Evolutionary conservation across 768 basidiomycete species (phyloP).

Genomic region (Paxillus rubicundulus): DNA sequence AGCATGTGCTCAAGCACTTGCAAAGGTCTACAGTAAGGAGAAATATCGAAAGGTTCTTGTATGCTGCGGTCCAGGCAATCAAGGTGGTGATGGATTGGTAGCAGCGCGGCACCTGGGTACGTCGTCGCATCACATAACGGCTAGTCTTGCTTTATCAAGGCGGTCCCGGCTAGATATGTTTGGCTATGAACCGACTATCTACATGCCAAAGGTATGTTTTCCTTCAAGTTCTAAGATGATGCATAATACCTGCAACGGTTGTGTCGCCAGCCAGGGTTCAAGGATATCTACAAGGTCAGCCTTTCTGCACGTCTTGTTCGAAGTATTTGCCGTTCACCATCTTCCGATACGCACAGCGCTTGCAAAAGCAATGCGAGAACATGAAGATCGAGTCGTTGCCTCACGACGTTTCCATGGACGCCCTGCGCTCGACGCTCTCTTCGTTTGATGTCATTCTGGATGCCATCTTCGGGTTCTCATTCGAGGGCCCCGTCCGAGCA

Average conservation of each 20-base stretch:
- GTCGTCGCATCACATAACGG: conserved; percentile 22
- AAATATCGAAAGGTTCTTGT: conserved; percentile 80
- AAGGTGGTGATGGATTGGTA: conserved; percentile 95
- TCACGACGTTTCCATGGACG: conserved; percentile 43
- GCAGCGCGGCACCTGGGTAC: conserved; percentile 91
- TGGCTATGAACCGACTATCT: conserved; percentile 84
- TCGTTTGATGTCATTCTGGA: conserved; percentile 85
- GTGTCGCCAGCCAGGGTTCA: conserved; percentile 71
- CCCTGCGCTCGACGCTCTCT: conserved; percentile 49
- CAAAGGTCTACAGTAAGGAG: conserved; percentile 69
- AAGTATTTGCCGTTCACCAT: not conserved
- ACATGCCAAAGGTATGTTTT: conserved; percentile 80
- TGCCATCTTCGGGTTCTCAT: conserved; percentile 98
- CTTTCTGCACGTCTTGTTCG: not conserved
- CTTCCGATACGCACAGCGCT: conserved; percentile 46
- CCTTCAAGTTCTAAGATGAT: not conserved
- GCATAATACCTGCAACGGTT: not conserved
- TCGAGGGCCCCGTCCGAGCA: conserved; percentile 82
- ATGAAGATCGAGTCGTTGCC: conserved; percentile 77
- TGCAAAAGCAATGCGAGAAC: conserved; percentile 85
- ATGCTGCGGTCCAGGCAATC: conserved; percentile 96
- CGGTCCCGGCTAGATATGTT: conserved; percentile 66
- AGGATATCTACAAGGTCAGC: conserved; percentile 84
- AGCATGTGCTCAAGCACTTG: conserved; percentile 86
- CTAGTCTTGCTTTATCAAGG: not conserved